A percentile compares a stretch with the other conserved stretches of the same genome.
Conservation (phyloP, 768 basidiomycete species). For the Lactarius hengduanensis region DNA sequence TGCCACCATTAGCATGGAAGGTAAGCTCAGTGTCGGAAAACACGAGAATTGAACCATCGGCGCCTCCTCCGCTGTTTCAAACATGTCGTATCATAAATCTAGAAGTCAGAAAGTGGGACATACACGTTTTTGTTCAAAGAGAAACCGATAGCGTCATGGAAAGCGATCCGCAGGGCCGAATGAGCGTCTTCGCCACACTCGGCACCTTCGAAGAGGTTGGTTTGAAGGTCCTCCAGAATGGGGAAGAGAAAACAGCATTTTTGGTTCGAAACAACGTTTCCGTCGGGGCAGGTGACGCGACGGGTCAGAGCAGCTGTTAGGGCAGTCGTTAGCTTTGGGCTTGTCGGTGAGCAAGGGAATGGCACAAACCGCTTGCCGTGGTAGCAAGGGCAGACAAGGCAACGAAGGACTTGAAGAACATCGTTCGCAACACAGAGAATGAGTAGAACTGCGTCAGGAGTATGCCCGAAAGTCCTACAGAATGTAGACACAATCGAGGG, state of each 20-base stretch:
- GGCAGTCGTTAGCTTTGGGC: not conserved
- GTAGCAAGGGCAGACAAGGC: conserved; percentile 24
- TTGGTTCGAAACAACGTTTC: not conserved
- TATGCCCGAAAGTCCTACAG: conserved; percentile 1
- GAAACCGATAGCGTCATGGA: conserved; percentile 33
- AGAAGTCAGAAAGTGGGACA: not conserved
- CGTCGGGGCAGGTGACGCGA: not conserved
- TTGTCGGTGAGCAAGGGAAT: not conserved
- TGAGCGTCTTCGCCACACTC: conserved; percentile 37
- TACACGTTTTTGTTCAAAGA: conserved; percentile 9
- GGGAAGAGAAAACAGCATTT: not conserved
- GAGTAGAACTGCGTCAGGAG: not conserved
- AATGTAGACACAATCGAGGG: not conserved
- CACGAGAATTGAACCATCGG: conserved; percentile 32
- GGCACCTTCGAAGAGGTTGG: conserved; percentile 33
- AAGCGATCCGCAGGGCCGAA: conserved; percentile 33
- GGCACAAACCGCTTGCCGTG: conserved; percentile 18
- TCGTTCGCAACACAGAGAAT: conserved; percentile 12
- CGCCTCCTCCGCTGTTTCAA: conserved; percentile 30
- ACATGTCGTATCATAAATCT: not conserved
- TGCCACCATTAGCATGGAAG: conserved; percentile 29
- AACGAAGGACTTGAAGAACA: conserved; percentile 32
- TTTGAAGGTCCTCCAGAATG: conserved; percentile 34
- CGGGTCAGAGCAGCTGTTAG: not conserved
- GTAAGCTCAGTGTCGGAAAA: conserved; percentile 18